A percentile compares a stretch with the other conserved stretches of the same genome.
phyloP scores from a whole-genome alignment of 2,329 filamentous ascomycete species.

The Arthrinium phaeospermum region DNA sequence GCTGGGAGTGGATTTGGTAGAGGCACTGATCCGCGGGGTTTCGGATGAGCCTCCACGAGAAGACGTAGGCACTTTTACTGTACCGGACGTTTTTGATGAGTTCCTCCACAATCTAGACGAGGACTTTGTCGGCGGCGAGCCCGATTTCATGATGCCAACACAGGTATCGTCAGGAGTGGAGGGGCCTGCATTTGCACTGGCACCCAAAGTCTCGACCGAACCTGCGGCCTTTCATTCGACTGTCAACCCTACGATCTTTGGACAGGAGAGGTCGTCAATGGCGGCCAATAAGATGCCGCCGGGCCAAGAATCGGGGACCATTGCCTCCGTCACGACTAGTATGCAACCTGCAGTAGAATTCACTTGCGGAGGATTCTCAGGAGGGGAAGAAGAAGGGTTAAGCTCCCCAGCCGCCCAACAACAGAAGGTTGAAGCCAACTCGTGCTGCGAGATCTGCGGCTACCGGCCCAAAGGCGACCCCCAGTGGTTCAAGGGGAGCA shows the following conservation, averaged over 20 bases:
- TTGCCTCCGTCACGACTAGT: constrained; percentile 25
- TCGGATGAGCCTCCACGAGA: constrained; percentile 27
- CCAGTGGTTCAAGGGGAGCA: constrained; percentile 63
- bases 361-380: background rate
- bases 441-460: constrained; percentile 57
- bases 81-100: constrained; percentile 13
- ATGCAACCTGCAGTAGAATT: background rate
- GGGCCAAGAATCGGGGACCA: background rate
- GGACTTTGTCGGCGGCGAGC: background rate
- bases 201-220: background rate
- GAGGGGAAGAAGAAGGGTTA: background rate
- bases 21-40: constrained; percentile 42
- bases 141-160: background rate
- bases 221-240: constrained; percentile 18
- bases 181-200: background rate
- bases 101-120: constrained; percentile 14
- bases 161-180: background rate
- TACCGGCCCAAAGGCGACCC: constrained; percentile 62
- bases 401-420: background rate
- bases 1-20: constrained; percentile 47
- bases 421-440: constrained; percentile 45
- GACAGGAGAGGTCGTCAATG: background rate
- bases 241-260: constrained; percentile 27
- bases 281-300: background rate
- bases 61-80: background rate